A percentile compares a stretch with the other conserved stretches of the same genome.
Conservation (phyloP, 2,329 filamentous ascomycete species). For the Emydomyces testavorans region DNA sequence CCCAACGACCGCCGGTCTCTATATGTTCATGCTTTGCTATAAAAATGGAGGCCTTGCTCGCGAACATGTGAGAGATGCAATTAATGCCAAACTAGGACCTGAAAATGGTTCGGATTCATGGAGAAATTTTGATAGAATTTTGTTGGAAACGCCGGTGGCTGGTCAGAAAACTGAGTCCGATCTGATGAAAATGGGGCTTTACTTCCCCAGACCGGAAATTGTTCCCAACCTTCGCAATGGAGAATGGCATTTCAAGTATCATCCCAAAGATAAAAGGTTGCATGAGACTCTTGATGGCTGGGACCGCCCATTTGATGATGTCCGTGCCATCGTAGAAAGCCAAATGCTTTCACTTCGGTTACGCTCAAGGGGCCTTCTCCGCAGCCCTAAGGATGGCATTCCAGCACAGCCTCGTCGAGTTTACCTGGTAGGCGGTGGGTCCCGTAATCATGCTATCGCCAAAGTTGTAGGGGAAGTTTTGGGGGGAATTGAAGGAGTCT, state of each 20-base stretch:
- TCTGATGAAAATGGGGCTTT: constrained; percentile 76
- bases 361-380: constrained; percentile 66
- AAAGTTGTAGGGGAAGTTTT: constrained; percentile 76
- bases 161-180: constrained; percentile 46
- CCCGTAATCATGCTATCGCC: constrained; percentile 79
- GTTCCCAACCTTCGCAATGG: constrained; percentile 81
- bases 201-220: constrained; percentile 89
- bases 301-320: constrained; percentile 56
- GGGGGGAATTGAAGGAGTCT: constrained; percentile 80
- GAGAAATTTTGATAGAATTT: constrained; percentile 66
- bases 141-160: constrained; percentile 57
- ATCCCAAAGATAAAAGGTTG: constrained; percentile 38
- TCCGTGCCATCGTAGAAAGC: constrained; percentile 82
- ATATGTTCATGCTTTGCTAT: constrained; percentile 99
- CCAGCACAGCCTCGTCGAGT: constrained; percentile 79
- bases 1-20: constrained; percentile 75
- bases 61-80: constrained; percentile 72
- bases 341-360: constrained; percentile 85
- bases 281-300: constrained; percentile 44
- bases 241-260: constrained; percentile 69
- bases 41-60: constrained; percentile 93
- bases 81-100: constrained; percentile 46
- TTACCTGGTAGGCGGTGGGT: constrained; percentile 89
- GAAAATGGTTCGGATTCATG: constrained; percentile 48
- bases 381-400: constrained; percentile 43